These are phyloP conservation scores for Daedaleopsis nitida DNA, from an alignment of 768 basidiomycete species.

Conservation along the genomic window DNA sequence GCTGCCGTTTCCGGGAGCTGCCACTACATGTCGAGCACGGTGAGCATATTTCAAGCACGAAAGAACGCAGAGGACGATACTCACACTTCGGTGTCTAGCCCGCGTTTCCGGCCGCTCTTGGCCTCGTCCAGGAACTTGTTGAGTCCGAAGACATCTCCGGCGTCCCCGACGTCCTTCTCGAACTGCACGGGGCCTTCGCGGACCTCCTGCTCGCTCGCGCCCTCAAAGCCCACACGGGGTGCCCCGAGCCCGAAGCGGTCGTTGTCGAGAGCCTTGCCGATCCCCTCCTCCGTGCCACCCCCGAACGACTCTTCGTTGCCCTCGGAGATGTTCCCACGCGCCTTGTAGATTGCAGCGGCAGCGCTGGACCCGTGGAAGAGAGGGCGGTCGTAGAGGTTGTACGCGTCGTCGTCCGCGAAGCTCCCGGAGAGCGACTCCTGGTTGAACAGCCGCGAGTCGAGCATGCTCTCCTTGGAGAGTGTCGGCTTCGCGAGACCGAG, in stretches of 20 bases:
- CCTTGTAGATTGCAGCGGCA: slow-evolving; percentile 99
- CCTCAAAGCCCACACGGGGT: slow-evolving; percentile 86
- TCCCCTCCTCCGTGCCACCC: slow-evolving; percentile 95
- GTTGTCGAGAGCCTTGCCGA: slow-evolving; percentile 85
- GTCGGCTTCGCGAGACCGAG: slow-evolving; percentile 97
- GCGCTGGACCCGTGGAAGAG: slow-evolving; percentile 96
- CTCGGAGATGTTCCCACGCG: slow-evolving; percentile 80
- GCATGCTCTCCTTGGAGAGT: slow-evolving; percentile 92
- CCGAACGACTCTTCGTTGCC: slow-evolving; percentile 92
- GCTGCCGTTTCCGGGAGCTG: slow-evolving; percentile 67
- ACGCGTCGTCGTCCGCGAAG: slow-evolving; percentile 93
- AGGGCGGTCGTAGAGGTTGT: slow-evolving; percentile 92
- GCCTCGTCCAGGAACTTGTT: slow-evolving; percentile 98
- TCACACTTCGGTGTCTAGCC: slow-evolving; percentile 75
- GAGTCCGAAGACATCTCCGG: slow-evolving; percentile 94
- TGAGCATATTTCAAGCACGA: background rate
- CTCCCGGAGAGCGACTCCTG: slow-evolving; percentile 80
- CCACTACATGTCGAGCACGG: slow-evolving; percentile 37
- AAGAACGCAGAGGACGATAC: slow-evolving; percentile 27
- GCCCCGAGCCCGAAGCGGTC: slow-evolving; percentile 92
- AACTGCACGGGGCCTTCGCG: slow-evolving; percentile 96
- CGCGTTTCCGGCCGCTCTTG: slow-evolving; percentile 91
- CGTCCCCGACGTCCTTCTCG: slow-evolving; percentile 93
- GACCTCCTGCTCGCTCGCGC: slow-evolving; percentile 81
- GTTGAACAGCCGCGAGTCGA: slow-evolving; percentile 97